Evolutionary conservation across 345 rosid species (phyloP), one percentile per base, ranked within the genome.

Genomic region (Acer negundo): DNA sequence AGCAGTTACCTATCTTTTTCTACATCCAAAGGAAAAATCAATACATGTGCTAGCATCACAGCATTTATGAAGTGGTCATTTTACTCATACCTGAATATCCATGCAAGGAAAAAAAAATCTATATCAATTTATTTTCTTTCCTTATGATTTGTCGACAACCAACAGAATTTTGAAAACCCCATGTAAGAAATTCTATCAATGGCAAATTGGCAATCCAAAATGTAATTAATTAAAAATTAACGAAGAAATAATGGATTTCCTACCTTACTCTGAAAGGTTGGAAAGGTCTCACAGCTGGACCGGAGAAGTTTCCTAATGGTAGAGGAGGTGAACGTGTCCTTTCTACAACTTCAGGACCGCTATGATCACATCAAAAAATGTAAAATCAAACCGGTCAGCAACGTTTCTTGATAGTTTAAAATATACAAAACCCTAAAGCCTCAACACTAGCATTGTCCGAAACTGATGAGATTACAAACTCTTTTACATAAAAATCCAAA

Each of bases 201-300:
- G 24, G 5, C 16, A 44, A 20, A 13, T 20, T 20, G 24, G 5
- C 16, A 44, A 20, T n/a, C 17, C 56, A 44, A 44, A 23, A 19
- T n/a, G 11, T 22, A 56, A 8, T 56, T 56, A 7, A 56, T 56
- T 35, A n/a, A 56, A 20, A 56, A n/a, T 0, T 13, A 0, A 42
- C 10, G 11, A 53, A 53, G 20, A n/a, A 44, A 62, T 23, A 44
- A 16, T 24, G 6, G 35, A 13, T 59, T 12, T 58, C 9, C 2
- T 63, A 74, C 77, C 62, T 49, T 64, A 9, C 62, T 44, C 69
- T 15, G 19, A 31, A 28, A 17, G 46, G 44, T 74, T 63, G 77
- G 23, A 11, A 26, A 28, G 70, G 20, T 49, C 61, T 47, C 31
- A 10, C 49, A n/a, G 31, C 17, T 28, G 44, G 62, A 49, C 11